phyloP scores from a whole-genome alignment of 2,329 filamentous ascomycete genomes.

The Meredithiella fracta region DNA sequence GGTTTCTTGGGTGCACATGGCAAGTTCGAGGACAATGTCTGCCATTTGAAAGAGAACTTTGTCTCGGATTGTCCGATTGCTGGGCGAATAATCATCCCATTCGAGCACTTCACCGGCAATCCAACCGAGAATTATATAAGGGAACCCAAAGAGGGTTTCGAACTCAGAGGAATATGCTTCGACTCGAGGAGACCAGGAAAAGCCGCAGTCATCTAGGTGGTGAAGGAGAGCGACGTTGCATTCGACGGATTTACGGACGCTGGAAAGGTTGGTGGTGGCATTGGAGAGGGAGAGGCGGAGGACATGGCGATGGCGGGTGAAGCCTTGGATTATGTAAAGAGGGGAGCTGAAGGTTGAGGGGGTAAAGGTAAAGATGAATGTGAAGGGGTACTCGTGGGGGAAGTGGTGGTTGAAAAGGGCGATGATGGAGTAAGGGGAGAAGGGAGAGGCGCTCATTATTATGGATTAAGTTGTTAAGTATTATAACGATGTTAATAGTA shows the following conservation, averaged over 20 bases:
- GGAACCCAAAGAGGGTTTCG: conserved; percentile 8
- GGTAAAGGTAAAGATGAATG: neutral
- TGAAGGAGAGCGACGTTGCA: neutral
- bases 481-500: neutral
- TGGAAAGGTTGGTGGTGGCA: neutral
- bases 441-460: neutral
- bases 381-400: conserved; percentile 4
- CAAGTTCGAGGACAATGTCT: conserved; percentile 10
- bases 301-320: conserved; percentile 5
- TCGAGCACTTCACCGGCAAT: conserved; percentile 2
- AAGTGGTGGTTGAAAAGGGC: conserved; percentile 1
- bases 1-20: conserved; percentile 14
- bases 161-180: conserved; percentile 7
- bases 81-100: conserved; percentile 6
- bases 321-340: conserved; percentile 10
- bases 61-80: conserved; percentile 2
- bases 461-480: neutral
- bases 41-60: conserved; percentile 12
- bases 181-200: conserved; percentile 11
- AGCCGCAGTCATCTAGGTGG: conserved; percentile 10
- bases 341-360: neutral
- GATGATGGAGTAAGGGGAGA: conserved; percentile 11
- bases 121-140: conserved; percentile 13
- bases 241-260: neutral
- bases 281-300: conserved; percentile 6